Conservation (phyloP, 129 eudicot genomes). For the Kitagawia praeruptora region DNA sequence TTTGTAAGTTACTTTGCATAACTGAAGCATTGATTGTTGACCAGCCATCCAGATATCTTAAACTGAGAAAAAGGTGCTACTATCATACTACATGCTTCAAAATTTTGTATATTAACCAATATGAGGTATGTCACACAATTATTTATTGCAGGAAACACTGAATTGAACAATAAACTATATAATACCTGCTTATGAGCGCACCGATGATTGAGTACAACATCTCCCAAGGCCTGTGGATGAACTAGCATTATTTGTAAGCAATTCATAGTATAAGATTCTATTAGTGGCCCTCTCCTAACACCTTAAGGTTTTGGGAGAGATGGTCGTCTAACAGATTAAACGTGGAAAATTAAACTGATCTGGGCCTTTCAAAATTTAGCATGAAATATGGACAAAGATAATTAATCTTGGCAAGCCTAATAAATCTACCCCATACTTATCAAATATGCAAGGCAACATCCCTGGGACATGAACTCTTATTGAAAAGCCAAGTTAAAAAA, state of each 20-base stretch:
- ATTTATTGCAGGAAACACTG: neutral
- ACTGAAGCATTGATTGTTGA: neutral
- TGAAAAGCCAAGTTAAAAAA: neutral
- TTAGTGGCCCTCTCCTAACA: neutral
- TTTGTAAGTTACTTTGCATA: neutral
- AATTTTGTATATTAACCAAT: neutral
- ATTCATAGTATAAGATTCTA: neutral
- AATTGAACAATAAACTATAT: conserved; percentile 8
- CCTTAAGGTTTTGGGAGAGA: neutral
- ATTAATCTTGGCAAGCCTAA: neutral
- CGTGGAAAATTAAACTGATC: neutral
- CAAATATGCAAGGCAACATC: conserved; percentile 1
- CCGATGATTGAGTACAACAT: conserved; percentile 60
- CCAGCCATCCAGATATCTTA: neutral
- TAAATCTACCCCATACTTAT: neutral
- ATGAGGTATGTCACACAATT: neutral
- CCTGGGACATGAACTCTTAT: neutral
- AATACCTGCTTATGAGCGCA: conserved; percentile 67
- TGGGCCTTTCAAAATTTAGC: conserved; percentile 1
- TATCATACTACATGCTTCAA: neutral
- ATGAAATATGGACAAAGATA: neutral
- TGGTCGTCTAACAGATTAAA: neutral
- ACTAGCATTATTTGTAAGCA: conserved; percentile 11
- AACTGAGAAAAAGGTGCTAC: conserved; percentile 2
- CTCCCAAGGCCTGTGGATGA: conserved; percentile 50